Base-by-base conservation (phyloP, 2,329 filamentous ascomycete genomes). In the Colletotrichum sp. region DNA sequence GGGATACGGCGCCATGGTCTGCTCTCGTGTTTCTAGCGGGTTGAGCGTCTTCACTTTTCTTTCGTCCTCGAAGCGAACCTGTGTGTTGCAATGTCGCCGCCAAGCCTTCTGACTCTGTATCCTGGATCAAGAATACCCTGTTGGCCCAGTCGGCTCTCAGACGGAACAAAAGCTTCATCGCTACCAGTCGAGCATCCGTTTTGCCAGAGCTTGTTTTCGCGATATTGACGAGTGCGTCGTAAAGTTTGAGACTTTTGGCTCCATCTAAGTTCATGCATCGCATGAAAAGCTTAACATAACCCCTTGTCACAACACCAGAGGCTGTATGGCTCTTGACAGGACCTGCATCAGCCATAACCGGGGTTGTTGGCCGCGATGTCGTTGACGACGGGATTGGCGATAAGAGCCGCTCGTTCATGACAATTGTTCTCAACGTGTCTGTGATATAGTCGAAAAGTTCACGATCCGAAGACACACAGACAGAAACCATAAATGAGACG, bases 101-200 rank as follows among this genome's bases (percentile, higher is more conserved):
- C 28, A 98, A 87, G 69, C 92, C 92, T 78, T 93, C 92, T 32
- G 92, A 94, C 82, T 98, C 95, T 3, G 93, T 92, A 34, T 92
- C 90, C 39, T 91, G 85, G 9, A 92, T 92, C 69, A 98, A 87
- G 74, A 94, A 95, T 6, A 98, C 90, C 60, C 93, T 91, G 78
- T 96, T 92, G 12, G 94, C 92, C 82, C 94, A 95, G 83, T 98
- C 95, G 26, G 95, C 95, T 74, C 96, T 92, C 34, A 98, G 86
- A 59, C 96, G 92, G 82, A 98, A 96, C 3, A 98, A 87, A 59
- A 96, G 85, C 80, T 95, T 95, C 88, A 96, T 91, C 4, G 93
- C 93, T 14, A 92, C 93, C 30, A 97, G 86, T 8, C 95, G 93
- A 68, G 94, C 93, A 83, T 95, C 93, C 8, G 90, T 87, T 75